Percentiles rank a stretch among this genome's conserved stretches.
Conservation (phyloP, 2,329 filamentous ascomycete species). For the Cladosporium colombiae region DNA sequence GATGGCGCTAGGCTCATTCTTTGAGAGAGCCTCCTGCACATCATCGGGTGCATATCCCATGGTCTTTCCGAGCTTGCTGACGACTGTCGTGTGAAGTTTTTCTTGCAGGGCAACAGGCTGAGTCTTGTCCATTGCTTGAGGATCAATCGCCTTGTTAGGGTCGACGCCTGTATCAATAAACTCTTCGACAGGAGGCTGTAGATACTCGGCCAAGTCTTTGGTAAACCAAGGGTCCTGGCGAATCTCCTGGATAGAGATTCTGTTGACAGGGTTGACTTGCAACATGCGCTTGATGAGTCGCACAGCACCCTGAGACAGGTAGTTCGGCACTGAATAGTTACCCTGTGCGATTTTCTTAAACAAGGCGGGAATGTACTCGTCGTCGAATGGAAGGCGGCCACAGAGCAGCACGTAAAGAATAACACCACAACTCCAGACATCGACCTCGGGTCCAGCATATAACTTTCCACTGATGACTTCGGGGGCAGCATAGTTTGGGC, state of each 20-base stretch:
- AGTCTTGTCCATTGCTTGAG: conserved; percentile 75
- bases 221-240: conserved; percentile 92
- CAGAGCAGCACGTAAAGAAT: conserved; percentile 67
- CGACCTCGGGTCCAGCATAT: conserved; percentile 95
- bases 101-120: conserved; percentile 79
- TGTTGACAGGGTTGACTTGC: conserved; percentile 89
- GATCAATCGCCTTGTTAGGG: conserved; percentile 85
- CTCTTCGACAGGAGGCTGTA: conserved; percentile 84
- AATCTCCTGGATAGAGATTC: conserved; percentile 92
- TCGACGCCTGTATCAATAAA: conserved; percentile 94
- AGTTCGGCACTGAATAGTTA: conserved; percentile 87
- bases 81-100: conserved; percentile 87
- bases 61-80: conserved; percentile 92
- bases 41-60: conserved; percentile 97
- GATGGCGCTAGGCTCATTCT: conserved; percentile 92
- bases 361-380: conserved; percentile 94
- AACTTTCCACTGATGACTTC: conserved; percentile 98
- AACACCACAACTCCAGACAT: conserved; percentile 87
- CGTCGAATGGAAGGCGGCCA: conserved; percentile 83
- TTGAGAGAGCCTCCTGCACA: conserved; percentile 89
- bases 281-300: conserved; percentile 89
- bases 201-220: conserved; percentile 80
- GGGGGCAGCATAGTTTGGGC: conserved; percentile 95
- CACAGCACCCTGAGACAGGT: conserved; percentile 82
- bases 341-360: conserved; percentile 98